A percentile compares a stretch with the other conserved stretches of the same genome.
These are phyloP conservation scores for Usnea hakonensis DNA, from an alignment of 495 filamentous ascomycete species.

Conservation along the genomic window DNA sequence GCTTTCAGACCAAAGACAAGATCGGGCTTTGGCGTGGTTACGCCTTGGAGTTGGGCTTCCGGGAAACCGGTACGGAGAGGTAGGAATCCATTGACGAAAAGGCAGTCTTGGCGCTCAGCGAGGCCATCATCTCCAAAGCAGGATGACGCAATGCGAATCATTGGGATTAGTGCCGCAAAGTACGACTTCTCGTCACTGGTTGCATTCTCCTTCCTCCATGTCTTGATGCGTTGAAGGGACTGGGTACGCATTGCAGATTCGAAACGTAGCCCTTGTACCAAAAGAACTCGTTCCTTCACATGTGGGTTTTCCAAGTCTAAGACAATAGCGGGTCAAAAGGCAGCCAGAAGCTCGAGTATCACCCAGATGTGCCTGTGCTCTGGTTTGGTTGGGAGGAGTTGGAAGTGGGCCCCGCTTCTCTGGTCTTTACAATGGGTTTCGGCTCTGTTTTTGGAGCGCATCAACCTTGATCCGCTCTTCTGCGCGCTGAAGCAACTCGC, in stretches of 20 bases:
- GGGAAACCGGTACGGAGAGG: neutral
- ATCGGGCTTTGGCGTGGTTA: constrained; percentile 1
- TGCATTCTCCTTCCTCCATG: constrained; percentile 3
- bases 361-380: neutral
- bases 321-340: too few relatives aligned
- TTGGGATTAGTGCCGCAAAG: neutral
- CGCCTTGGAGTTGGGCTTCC: neutral
- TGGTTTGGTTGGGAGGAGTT: neutral
- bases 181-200: neutral
- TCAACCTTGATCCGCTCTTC: too few relatives aligned
- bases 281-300: too few relatives aligned
- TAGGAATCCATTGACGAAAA: neutral
- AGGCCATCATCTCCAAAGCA: neutral
- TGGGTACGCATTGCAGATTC: neutral
- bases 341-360: neutral
- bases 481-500: too few relatives aligned
- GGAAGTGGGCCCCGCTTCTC: neutral
- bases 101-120: neutral
- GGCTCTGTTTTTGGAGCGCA: too few relatives aligned
- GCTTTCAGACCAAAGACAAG: constrained; percentile 2
- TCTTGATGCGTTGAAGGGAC: neutral
- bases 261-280: too few relatives aligned
- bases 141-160: neutral
- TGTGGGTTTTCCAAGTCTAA: too few relatives aligned
- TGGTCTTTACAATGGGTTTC: too few relatives aligned